Evolutionary conservation across 208 protist genomes (phyloP), one percentile per base, ranked within the genome.

Genomic region (Trypanosoma cruzi): DNA sequence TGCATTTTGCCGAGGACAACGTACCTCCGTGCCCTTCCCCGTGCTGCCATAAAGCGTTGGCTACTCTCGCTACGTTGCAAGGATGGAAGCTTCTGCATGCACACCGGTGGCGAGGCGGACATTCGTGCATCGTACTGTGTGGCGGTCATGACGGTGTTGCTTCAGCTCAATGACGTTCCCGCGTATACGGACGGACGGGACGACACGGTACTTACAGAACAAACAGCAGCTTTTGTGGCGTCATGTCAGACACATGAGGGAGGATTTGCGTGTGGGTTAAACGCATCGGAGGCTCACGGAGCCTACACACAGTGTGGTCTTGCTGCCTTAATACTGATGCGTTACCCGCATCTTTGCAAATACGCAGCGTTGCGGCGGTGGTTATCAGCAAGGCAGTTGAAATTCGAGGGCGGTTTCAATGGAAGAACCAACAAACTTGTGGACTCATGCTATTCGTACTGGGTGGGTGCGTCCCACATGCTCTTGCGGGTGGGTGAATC

Each of bases 391-490:
- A 88, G 93, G 26, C 96, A 98, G 75, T 69, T 85, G 26, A 68
- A 57, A 31, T 89, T 79, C 36, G 88, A 96, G 61, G 95, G 95
- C 55, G 98, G 97, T 7, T 99, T 98, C 60, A 89, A 93, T 63
- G 98, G 98, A 8, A 77, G 98, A 22, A 98, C 95, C 10, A 99
- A 99, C 79, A 99, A 99, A 81, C 81, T 98, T n/a, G 89, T 97
- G 4, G 98, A 99, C 78, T 93, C 94, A 11, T 99, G 98, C 79
- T 99, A 99, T 81, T 96, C 91, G 7, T 97, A 98, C 61, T 99
- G 98, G 98, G 75, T 99, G 7, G 98, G 98, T 28, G 74, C 85
- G 1, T 82, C 88, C 3, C 85, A 93, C 64, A 89, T 86, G 22
- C 57, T 95, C 59, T 58, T 94, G 58, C 64, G 68, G 13, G 75